Evolutionary conservation across 352 stramenopile genomes (phyloP).

Genomic region (Phytopythium kandeliae): DNA sequence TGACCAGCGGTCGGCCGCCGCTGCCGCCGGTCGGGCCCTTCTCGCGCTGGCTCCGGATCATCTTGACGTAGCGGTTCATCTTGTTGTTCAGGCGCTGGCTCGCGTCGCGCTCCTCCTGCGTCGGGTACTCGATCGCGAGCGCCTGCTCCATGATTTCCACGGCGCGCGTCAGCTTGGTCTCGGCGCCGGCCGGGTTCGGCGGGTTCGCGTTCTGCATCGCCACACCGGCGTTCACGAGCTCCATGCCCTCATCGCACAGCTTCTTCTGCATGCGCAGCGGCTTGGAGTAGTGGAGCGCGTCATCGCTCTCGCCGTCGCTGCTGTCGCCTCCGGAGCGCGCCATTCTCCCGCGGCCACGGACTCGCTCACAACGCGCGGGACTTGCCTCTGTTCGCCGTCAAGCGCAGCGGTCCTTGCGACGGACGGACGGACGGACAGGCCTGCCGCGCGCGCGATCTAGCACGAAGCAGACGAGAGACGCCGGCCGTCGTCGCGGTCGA

Average conservation of each 20-base stretch:
- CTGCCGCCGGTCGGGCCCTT: slow-evolving; percentile 29
- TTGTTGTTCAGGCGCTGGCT: slow-evolving; percentile 74
- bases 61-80: slow-evolving; percentile 85
- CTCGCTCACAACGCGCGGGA: too few relatives aligned
- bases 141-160: slow-evolving; percentile 75
- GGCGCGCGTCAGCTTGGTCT: slow-evolving; percentile 61
- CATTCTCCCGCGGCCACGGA: slow-evolving; percentile 25
- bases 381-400: too few relatives aligned
- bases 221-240: slow-evolving; percentile 76
- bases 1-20: slow-evolving; percentile 25
- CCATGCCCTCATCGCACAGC: slow-evolving; percentile 77
- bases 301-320: slow-evolving; percentile 56
- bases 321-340: slow-evolving; percentile 31
- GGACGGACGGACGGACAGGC: too few relatives aligned
- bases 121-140: slow-evolving; percentile 70
- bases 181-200: slow-evolving; percentile 39
- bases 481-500: too few relatives aligned
- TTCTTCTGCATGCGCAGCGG: slow-evolving; percentile 65
- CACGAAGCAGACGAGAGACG: too few relatives aligned
- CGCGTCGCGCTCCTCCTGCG: slow-evolving; percentile 63
- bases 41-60: slow-evolving; percentile 78
- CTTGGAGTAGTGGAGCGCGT: slow-evolving; percentile 51
- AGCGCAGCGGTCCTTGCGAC: too few relatives aligned
- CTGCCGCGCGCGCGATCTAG: too few relatives aligned
- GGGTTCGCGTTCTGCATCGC: slow-evolving; percentile 68